phyloP scores from a whole-genome alignment of 1,139 yeast genomes.

The Diutina ranongensis region DNA sequence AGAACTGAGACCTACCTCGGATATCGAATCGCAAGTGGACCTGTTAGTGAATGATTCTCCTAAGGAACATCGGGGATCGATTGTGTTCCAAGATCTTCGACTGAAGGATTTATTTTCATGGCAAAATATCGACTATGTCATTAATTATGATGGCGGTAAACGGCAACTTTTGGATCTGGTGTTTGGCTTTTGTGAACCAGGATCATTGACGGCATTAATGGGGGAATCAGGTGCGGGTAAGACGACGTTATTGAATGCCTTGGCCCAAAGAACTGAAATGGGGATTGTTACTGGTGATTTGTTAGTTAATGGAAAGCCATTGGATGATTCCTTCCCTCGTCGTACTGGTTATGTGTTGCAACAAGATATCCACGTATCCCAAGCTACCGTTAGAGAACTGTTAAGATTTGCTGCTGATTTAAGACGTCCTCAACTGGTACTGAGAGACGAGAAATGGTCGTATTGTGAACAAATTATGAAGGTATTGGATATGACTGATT shows the following conservation, averaged over 20 bases:
- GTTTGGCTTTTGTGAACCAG: slow-evolving; percentile 78
- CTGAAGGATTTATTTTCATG: slow-evolving; percentile 55
- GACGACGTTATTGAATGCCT: slow-evolving; percentile 60
- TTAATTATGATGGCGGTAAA: slow-evolving; percentile 51
- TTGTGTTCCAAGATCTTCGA: slow-evolving; percentile 12
- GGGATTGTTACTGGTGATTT: slow-evolving; percentile 71
- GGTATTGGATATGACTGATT: slow-evolving; percentile 58
- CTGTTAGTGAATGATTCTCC: slow-evolving; percentile 8
- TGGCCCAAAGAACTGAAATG: slow-evolving; percentile 68
- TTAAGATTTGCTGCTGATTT: slow-evolving; percentile 59
- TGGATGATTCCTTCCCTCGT: slow-evolving; percentile 67
- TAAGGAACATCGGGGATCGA: slow-evolving; percentile 8
- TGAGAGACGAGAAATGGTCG: slow-evolving; percentile 48
- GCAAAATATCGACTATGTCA: slow-evolving; percentile 65
- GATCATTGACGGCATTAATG: slow-evolving; percentile 41
- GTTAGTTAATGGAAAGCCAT: slow-evolving; percentile 59
- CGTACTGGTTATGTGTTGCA: slow-evolving; percentile 80
- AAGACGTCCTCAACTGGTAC: slow-evolving; percentile 50
- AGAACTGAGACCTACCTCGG: slow-evolving; percentile 7
- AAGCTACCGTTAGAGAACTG: slow-evolving; percentile 74
- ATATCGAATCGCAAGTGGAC: slow-evolving; percentile 10
- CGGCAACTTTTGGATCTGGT: slow-evolving; percentile 49
- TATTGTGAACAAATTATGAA: slow-evolving; percentile 65
- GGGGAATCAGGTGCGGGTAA: slow-evolving; percentile 89
- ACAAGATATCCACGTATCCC: slow-evolving; percentile 62